These are phyloP conservation scores for Diaporthe citri DNA, from an alignment of 2,329 filamentous ascomycete genomes.

Conservation along the genomic window DNA sequence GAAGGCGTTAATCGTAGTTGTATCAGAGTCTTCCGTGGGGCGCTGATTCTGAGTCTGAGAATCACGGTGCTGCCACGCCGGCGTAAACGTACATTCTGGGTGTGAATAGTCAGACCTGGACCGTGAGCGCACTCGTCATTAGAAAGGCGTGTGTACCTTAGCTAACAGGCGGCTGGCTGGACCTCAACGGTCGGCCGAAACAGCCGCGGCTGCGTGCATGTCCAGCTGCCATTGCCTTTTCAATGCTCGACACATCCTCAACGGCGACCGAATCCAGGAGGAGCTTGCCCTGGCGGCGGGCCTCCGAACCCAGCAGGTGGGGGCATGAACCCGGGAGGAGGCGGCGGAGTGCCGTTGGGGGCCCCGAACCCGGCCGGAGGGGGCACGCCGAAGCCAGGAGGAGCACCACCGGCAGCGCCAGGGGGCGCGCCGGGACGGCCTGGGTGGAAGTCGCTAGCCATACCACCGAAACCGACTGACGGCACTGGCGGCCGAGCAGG, in stretches of 20 bases:
- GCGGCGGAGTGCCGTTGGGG: slow-evolving; percentile 49
- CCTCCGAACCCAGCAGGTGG: slow-evolving; percentile 53
- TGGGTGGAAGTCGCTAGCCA: slow-evolving; percentile 61
- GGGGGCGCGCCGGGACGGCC: slow-evolving; percentile 55
- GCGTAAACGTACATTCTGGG: background rate
- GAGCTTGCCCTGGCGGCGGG: slow-evolving; percentile 39
- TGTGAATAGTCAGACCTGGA: background rate
- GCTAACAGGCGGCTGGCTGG: background rate
- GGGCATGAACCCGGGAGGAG: slow-evolving; percentile 57
- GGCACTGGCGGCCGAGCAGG: slow-evolving; percentile 63
- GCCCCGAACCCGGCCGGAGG: slow-evolving; percentile 56
- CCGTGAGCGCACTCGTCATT: background rate
- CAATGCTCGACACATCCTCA: slow-evolving; percentile 2
- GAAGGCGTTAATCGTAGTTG: background rate
- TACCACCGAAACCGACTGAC: slow-evolving; percentile 59
- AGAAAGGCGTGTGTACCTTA: background rate
- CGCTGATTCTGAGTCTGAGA: background rate
- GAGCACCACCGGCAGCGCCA: slow-evolving; percentile 46
- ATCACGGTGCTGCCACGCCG: background rate
- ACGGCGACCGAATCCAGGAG: slow-evolving; percentile 45
- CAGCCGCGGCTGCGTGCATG: background rate
- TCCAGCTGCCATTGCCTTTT: background rate
- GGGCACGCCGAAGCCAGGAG: slow-evolving; percentile 52
- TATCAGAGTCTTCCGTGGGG: background rate
- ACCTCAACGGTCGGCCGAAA: background rate